Base-by-base conservation (phyloP, 352 stramenopile genomes). In the Elongisporangium undulatum region DNA sequence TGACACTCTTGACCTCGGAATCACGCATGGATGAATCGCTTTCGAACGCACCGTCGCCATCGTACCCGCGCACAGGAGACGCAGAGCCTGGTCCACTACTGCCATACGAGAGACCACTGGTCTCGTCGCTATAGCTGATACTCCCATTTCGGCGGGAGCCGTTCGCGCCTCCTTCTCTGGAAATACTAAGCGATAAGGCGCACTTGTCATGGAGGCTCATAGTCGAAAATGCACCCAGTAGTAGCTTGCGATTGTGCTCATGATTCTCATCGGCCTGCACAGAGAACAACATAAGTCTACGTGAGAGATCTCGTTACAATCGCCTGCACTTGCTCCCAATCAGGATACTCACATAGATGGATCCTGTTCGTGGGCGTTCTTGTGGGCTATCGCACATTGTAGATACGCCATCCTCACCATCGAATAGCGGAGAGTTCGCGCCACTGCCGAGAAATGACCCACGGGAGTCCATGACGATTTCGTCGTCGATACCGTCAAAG, bases 131-230 rank as follows among this genome's bases (percentile, higher is more conserved):
- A 61, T 89, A 45, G 38, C 72, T 90, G 56, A 75, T 89, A 39
- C 78, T 73, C 38, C 79, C 74, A 23, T 34, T 34, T 8, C 79
- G 77, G 13, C 77, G 69, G 21, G 63, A 58, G 56, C 59, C 59
- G 19, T 74, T 58, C 16, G 62, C 57, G 20, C 39, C 62, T 23
- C 62, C 65, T 39, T 92, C 83, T 51, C 84, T 69, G n/a, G 80
- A 91, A 21, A 92, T 90, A 52, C 82, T 89, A 20, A 95, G 64
- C 9, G 86, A 92, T 16, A 95, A 62, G 0, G 86, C 86, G 26
- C 86, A 95, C 59, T 95, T 95, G 66, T 95, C 86, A 45, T 93
- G 86, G 49, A 95, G 71, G 71, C 86, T 95, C 86, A 95, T 94
- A 0, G 82, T 92, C 9, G 86, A 95, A 62, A 95, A 95, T 3